Percentiles rank a stretch among this genome's conserved stretches.
Conservation (phyloP, 108 stramenopile genomes). For the Skeletonema menzelii region DNA sequence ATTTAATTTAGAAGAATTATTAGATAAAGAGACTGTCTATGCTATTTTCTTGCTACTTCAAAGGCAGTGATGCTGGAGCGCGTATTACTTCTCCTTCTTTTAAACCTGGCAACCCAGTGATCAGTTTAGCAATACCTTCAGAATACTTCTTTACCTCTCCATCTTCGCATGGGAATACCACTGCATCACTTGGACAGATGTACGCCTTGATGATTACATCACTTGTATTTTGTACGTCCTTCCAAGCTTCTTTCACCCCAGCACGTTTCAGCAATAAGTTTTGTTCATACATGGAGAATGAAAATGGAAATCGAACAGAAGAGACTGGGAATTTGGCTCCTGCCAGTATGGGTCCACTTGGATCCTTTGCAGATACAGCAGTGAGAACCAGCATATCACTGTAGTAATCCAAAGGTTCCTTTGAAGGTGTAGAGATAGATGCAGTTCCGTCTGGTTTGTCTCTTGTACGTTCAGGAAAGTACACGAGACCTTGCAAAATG, state of each 20-base stretch:
- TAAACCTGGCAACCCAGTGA: conserved; percentile 39
- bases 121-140: conserved; percentile 42
- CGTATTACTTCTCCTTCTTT: conserved; percentile 34
- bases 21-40: not conserved
- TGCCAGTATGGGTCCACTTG: conserved; percentile 37
- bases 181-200: conserved; percentile 41
- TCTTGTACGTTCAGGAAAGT: conserved; percentile 27
- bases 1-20: not conserved
- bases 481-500: conserved; percentile 47
- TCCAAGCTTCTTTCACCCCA: conserved; percentile 23
- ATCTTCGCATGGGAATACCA: conserved; percentile 38
- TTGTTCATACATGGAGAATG: conserved; percentile 43
- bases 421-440: not conserved
- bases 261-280: conserved; percentile 28
- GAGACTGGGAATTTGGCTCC: conserved; percentile 50
- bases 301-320: conserved; percentile 36
- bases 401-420: conserved; percentile 18
- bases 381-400: conserved; percentile 47
- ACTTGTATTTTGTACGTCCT: conserved; percentile 1
- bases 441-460: not conserved
- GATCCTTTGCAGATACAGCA: conserved; percentile 24
- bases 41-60: conserved; percentile 13
- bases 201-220: conserved; percentile 37
- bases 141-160: conserved; percentile 32
- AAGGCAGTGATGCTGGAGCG: conserved; percentile 48